These are phyloP conservation scores for Aspergillus affinis DNA, from an alignment of 495 filamentous ascomycete species.

Conservation along the genomic window DNA sequence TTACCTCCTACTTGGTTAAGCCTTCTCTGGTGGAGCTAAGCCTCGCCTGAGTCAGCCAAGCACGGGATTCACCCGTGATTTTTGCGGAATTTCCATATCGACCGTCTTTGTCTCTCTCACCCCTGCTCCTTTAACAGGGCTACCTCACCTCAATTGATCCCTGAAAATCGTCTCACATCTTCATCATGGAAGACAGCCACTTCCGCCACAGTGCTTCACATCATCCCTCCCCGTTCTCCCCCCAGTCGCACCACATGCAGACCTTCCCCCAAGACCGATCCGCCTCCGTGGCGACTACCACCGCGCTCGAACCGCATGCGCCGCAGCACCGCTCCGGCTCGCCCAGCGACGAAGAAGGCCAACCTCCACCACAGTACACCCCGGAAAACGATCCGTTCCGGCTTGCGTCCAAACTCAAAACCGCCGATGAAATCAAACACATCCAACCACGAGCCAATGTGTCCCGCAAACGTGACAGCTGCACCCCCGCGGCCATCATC, in stretches of 20 bases:
- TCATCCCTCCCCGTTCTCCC: slow-evolving; percentile 30
- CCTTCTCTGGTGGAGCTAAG: not conserved
- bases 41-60: slow-evolving; percentile 3
- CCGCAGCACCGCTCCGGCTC: slow-evolving; percentile 32
- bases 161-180: not conserved
- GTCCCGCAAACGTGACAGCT: slow-evolving; percentile 68
- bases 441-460: slow-evolving; percentile 73
- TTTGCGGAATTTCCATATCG: not conserved
- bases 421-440: slow-evolving; percentile 69
- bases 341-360: slow-evolving; percentile 63
- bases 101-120: not conserved
- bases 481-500: slow-evolving; percentile 42
- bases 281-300: slow-evolving; percentile 31
- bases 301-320: slow-evolving; percentile 31
- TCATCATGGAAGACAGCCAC: slow-evolving; percentile 38
- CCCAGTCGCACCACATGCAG: slow-evolving; percentile 10
- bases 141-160: not conserved
- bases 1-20: no score
- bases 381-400: slow-evolving; percentile 74
- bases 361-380: slow-evolving; percentile 58
- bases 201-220: slow-evolving; percentile 41
- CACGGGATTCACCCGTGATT: not conserved
- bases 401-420: slow-evolving; percentile 76
- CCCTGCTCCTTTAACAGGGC: no score
- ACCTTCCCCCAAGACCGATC: slow-evolving; percentile 16